Evolutionary conservation across 352 stramenopile genomes (phyloP), one percentile per base, ranked within the genome.

Genomic region (Blastocystis sp.): DNA sequence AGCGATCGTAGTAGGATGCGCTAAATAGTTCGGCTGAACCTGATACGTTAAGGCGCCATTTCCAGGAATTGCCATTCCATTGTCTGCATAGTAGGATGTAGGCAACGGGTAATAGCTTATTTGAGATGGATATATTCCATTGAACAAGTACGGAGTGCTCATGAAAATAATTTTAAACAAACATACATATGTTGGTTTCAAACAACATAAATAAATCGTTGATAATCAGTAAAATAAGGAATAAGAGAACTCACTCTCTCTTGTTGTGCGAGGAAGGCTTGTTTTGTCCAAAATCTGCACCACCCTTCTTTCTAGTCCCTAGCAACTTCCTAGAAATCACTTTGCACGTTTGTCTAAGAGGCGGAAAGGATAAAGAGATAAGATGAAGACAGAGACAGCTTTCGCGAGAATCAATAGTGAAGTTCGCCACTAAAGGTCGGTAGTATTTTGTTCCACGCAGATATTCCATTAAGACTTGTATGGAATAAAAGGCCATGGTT

Each of bases 11-110:
- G 2, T 69, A 9, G 3, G 54, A 47, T 8, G 41, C 55, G 73
- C 41, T 34, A 34, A 34, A 34, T 34, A 34, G 30, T 34, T 34
- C 30, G 50, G 7, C 41, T 65, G 26, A 47, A 20, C 7, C 39
- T 85, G 53, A 18, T 50, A 43, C 6, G 73, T 85, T 85, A 85
- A 85, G 73, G 73, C n/a, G 16, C 45, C 55, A 66, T 11, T 62
- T 30, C 47, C 41, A 0, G 73, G 54, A 43, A 85, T 37, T 45
- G 55, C 73, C 30, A 68, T 34, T 65, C 73, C 73, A 66, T 18
- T 45, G 11, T 16, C 20, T 53, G n/a, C 34, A n/a, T 7, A 69
- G 9, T 45, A 3, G 20, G 73, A 16, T 24, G 73, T 43, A 59
- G n/a, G 54, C 5, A 55, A 45, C 11, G 26, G 0, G 50, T 54